Conservation (phyloP, 1,139 yeast genomes). For the Kodamaea derodonti region DNA sequence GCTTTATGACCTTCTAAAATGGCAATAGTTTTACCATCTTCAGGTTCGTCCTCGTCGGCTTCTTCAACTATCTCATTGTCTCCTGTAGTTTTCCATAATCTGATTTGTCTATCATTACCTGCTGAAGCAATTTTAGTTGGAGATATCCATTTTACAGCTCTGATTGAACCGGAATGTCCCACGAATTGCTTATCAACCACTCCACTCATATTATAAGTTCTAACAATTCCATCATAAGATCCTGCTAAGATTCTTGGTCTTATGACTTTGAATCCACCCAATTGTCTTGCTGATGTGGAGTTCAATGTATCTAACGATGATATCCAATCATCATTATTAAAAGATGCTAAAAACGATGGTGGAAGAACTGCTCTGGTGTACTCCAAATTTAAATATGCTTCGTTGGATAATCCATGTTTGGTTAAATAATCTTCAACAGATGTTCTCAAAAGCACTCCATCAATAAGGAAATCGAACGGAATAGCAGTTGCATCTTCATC, state of each 20-base stretch:
- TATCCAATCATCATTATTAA: slow-evolving; percentile 94
- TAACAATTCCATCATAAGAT: slow-evolving; percentile 89
- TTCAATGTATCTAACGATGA: slow-evolving; percentile 63
- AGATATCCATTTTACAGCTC: slow-evolving; percentile 74
- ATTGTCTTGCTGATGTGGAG: slow-evolving; percentile 11
- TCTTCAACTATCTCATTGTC: slow-evolving; percentile 26
- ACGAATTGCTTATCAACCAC: slow-evolving; percentile 72
- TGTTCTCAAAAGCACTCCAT: slow-evolving; percentile 74
- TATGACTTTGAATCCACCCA: slow-evolving; percentile 3
- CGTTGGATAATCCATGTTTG: slow-evolving; percentile 75
- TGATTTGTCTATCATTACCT: slow-evolving; percentile 83
- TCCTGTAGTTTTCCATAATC: slow-evolving; percentile 74
- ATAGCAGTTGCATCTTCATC: slow-evolving; percentile 53
- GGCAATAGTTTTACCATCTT: slow-evolving; percentile 67
- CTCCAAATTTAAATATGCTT: slow-evolving; percentile 75
- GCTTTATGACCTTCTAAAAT: slow-evolving; percentile 86
- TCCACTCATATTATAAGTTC: slow-evolving; percentile 87
- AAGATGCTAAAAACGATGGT: slow-evolving; percentile 85
- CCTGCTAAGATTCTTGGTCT: slow-evolving; percentile 72
- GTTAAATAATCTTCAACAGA: slow-evolving; percentile 78
- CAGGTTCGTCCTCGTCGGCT: slow-evolving; percentile 39
- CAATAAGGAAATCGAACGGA: slow-evolving; percentile 90
- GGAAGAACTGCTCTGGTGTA: slow-evolving; percentile 92
- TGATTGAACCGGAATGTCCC: slow-evolving; percentile 86
- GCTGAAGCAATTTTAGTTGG: slow-evolving; percentile 76